Base-by-base conservation (phyloP, 2,329 filamentous ascomycete genomes). In the Aureobasidium sp. region DNA sequence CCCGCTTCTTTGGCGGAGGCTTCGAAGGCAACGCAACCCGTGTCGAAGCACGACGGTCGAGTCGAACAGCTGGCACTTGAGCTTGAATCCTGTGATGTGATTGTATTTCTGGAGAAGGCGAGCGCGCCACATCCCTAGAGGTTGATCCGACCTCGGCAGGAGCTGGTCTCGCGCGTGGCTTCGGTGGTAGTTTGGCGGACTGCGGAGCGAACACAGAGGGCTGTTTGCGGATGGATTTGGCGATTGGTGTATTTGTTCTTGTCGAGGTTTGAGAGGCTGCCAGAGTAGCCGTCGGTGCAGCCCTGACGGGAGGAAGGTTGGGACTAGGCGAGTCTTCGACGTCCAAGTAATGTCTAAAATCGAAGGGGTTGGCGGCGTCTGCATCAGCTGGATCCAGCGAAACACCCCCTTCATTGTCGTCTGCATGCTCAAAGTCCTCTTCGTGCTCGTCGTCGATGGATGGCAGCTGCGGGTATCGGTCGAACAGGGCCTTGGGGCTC, bases 401-500 rank as follows among this genome's bases (percentile, higher is more conserved):
- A 5, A 49, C 57, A 8, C 57, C 71, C 12, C 74, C 71, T 15
- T 73, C 67, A 6, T 67, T 66, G 1, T 74, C 72, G 11, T 70
- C 69, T 50, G 47, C 47, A 14, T 22, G 11, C n/a, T 27, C 45
- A n/a, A 44, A 17, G 31, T 40, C 29, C 15, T 70, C 64, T 62
- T 66, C 65, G 15, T 70, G 67, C 9, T 69, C 64, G 3, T 67
- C 64, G 27, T 63, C 61, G 22, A 67, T 65, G 27, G 60, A 65
- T 27, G 45, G 60, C 19, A 68, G 60, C 64, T 90, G 89, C 11
- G 85, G 79, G 70, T 90, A 86, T 69, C 87, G 81, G 54, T 84
- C 81, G 52, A 83, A 81, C 44, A 95, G 78, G 68, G 81, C 84
- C 33, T 83, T 82, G 59, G 81, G 75, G 66, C 90, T 84, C 60